These are phyloP conservation scores for Penstemon newberryi DNA, from an alignment of 257 asterid species.

Conservation along the genomic window DNA sequence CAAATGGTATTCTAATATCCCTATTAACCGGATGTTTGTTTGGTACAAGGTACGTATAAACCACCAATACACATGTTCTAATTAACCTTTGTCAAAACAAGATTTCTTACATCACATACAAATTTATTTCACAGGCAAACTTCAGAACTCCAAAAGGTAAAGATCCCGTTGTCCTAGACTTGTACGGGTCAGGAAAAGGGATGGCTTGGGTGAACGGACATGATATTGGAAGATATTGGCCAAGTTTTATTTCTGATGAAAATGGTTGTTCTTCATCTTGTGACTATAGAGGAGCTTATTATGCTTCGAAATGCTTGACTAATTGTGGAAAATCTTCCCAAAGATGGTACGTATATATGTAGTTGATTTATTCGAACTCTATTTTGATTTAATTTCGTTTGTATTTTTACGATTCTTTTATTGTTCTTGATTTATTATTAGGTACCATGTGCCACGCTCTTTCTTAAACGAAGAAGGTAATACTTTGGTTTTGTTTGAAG, in stretches of 20 bases:
- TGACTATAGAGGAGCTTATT: constrained; percentile 34
- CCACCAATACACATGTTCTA: background rate
- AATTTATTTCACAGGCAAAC: constrained; percentile 27
- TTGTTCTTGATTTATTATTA: background rate
- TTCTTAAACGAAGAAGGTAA: constrained; percentile 29
- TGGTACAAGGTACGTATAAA: constrained; percentile 43
- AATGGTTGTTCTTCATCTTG: constrained; percentile 22
- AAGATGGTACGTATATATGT: constrained; percentile 27
- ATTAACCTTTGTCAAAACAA: background rate
- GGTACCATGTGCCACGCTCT: constrained; percentile 50
- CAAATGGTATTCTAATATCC: constrained; percentile 12
- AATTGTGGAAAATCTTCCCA: constrained; percentile 44
- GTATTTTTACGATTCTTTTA: background rate
- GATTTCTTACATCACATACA: background rate
- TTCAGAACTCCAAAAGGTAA: constrained; percentile 40
- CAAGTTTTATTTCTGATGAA: background rate
- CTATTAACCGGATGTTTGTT: constrained; percentile 28
- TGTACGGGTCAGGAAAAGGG: constrained; percentile 46
- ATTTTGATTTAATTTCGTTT: background rate
- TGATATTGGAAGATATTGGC: constrained; percentile 49
- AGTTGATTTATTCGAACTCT: background rate
- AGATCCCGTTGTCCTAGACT: constrained; percentile 45
- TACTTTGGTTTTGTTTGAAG: constrained; percentile 42
- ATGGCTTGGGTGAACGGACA: constrained; percentile 48
- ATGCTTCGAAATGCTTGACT: constrained; percentile 28